These are phyloP conservation scores for Russula griseocarnosa DNA, from an alignment of 768 basidiomycete genomes.

Conservation along the genomic window DNA sequence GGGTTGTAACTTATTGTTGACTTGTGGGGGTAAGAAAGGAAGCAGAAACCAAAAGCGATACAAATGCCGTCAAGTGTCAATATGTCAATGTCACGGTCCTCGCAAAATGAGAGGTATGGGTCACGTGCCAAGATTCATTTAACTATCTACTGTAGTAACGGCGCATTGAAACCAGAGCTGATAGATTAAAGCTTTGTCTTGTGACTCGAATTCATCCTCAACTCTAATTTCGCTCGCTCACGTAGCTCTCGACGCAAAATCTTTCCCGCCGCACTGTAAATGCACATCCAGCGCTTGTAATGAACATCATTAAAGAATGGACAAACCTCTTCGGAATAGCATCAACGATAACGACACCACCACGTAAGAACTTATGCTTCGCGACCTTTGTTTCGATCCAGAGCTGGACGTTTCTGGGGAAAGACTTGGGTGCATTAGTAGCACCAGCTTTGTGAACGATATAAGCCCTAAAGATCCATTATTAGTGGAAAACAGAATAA, in stretches of 20 bases:
- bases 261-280: slow-evolving; percentile 73
- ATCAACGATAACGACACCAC: slow-evolving; percentile 61
- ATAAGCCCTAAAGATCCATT: slow-evolving; percentile 48
- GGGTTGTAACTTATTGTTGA: background rate
- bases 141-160: background rate
- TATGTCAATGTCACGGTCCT: too few species aligned
- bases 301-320: background rate
- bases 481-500: background rate
- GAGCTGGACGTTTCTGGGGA: slow-evolving; percentile 49
- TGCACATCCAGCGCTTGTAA: background rate
- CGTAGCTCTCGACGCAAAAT: slow-evolving; percentile 78
- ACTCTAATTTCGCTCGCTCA: slow-evolving; percentile 58
- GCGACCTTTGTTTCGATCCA: slow-evolving; percentile 73
- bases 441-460: slow-evolving; percentile 45
- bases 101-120: too few species aligned
- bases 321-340: slow-evolving; percentile 64
- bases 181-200: slow-evolving; percentile 20
- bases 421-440: slow-evolving; percentile 40
- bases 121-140: too few species aligned
- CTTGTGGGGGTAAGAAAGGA: too few species aligned
- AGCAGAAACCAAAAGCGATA: too few species aligned
- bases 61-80: too few species aligned
- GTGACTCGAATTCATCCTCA: background rate
- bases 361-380: slow-evolving; percentile 72
- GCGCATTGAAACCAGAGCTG: background rate